Percentiles rank a stretch among this genome's conserved stretches.
These are phyloP conservation scores for Juglanconis oblonga DNA, from an alignment of 2,329 filamentous ascomycete genomes.

Conservation along the genomic window DNA sequence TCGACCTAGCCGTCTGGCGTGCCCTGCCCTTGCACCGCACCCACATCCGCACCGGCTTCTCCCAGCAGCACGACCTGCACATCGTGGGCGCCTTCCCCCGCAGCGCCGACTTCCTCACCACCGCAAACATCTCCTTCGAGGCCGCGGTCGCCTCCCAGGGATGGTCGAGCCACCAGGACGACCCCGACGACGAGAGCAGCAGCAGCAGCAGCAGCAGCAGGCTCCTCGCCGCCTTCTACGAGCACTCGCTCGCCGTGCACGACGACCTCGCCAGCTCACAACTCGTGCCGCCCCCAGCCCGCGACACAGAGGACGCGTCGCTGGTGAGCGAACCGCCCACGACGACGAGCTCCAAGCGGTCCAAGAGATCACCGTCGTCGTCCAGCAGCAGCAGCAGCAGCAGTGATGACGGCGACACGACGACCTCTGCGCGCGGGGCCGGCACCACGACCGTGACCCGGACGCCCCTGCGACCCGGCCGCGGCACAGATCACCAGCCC, in stretches of 20 bases:
- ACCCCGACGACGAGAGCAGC: slow-evolving; percentile 22
- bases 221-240: slow-evolving; percentile 64
- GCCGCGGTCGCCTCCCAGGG: slow-evolving; percentile 20
- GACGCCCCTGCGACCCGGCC: slow-evolving; percentile 21
- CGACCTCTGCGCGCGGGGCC: slow-evolving; percentile 27
- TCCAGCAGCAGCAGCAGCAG: too few relatives aligned
- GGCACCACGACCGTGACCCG: slow-evolving; percentile 20
- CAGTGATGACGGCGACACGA: slow-evolving; percentile 19
- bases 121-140: slow-evolving; percentile 36
- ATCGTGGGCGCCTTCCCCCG: slow-evolving; percentile 26
- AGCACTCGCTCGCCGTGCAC: slow-evolving; percentile 73
- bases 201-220: background rate
- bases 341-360: background rate
- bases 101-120: slow-evolving; percentile 46
- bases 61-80: slow-evolving; percentile 42
- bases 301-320: slow-evolving; percentile 29
- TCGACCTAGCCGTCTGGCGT: slow-evolving; percentile 47
- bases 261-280: slow-evolving; percentile 64
- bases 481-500: slow-evolving; percentile 35
- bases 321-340: slow-evolving; percentile 37
- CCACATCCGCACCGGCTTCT: slow-evolving; percentile 50
- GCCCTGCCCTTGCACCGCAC: slow-evolving; percentile 46
- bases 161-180: background rate
- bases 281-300: slow-evolving; percentile 29
- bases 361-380: too few relatives aligned